Base-by-base conservation (phyloP, 1,139 yeast genomes). In the Eremothecium sinecaudum region DNA sequence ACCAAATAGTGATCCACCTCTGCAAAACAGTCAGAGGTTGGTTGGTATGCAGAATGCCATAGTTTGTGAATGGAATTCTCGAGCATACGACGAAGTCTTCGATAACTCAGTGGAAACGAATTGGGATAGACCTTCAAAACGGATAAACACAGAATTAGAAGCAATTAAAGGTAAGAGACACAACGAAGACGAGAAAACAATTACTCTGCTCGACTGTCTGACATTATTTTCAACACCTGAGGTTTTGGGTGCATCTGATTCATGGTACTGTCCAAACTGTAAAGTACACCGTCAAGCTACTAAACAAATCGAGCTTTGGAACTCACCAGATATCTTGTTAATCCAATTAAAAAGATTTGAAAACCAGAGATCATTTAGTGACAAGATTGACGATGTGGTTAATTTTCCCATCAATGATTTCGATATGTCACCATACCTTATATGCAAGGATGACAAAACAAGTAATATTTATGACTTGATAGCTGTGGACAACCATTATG, bases 401-500 rank as follows among this genome's bases (percentile, higher is more conserved):
- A 80, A 81, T 34, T 90, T 90, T 57, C 98, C 98, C 1, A 77
- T 86, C 27, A 79, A 74, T 42, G 90, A 83, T 0, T 64, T 90
- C 29, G 92, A 87, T 50, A 68, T 90, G 67, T 56, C 73, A 2
- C 64, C 69, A 15, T 73, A 75, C 46, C 68, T 81, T 9, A 62
- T 64, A 1, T 60, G 63, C 21, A 56, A 62, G 10, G 55, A 58
- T 12, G 64, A 59, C 13, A 59, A 59, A 9, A 62, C 61, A 4
- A 61, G 60, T 6, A 28, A 50, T 6, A 56, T 83, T 0, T 90
- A 90, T 56, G 98, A 90, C 54, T 64, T 90, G 46, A 69, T 83
- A 50, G 97, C 93, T 0, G 96, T 90, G 17, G 97, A 87, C 55
- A 87, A 87, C 56, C 98, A 90, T 55, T 87, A 69, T 54, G 98